Evolutionary conservation across 2,329 filamentous ascomycete genomes (phyloP).

Genomic region (Xylariaceae sp.): DNA sequence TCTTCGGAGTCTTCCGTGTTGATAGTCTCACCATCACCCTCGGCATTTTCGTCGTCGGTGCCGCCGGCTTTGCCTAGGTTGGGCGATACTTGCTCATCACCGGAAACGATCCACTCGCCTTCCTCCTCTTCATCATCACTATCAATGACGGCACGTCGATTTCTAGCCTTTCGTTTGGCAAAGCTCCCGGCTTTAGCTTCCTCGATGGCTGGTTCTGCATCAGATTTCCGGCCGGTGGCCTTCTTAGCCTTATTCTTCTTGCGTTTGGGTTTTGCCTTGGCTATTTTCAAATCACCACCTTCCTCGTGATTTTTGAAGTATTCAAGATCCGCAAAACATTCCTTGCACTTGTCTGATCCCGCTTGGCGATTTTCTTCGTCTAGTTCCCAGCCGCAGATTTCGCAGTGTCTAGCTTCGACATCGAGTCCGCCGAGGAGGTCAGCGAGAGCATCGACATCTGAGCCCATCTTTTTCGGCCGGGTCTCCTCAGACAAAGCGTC

Average conservation of each 20-base stretch:
- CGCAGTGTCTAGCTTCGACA: constrained; percentile 72
- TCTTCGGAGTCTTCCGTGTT: constrained; percentile 65
- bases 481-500: constrained; percentile 71
- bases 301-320: constrained; percentile 51
- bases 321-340: constrained; percentile 72
- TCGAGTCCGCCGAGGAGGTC: constrained; percentile 82
- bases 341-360: constrained; percentile 57
- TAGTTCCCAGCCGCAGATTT: constrained; percentile 73
- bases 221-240: constrained; percentile 26
- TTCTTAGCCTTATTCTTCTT: constrained; percentile 35
- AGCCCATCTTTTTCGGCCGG: constrained; percentile 48
- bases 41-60: constrained; percentile 80
- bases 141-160: constrained; percentile 43
- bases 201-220: constrained; percentile 27
- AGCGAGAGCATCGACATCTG: constrained; percentile 76
- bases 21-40: constrained; percentile 78
- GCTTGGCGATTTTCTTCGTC: constrained; percentile 43
- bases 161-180: constrained; percentile 33
- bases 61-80: constrained; percentile 76
- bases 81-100: constrained; percentile 56
- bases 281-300: constrained; percentile 35
- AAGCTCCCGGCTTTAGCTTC: constrained; percentile 32
- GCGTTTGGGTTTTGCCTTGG: constrained; percentile 37
- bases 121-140: constrained; percentile 61
- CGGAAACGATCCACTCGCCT: constrained; percentile 75